phyloP scores from a whole-genome alignment of 495 filamentous ascomycete species.

The Eremomyces bilateralis region DNA sequence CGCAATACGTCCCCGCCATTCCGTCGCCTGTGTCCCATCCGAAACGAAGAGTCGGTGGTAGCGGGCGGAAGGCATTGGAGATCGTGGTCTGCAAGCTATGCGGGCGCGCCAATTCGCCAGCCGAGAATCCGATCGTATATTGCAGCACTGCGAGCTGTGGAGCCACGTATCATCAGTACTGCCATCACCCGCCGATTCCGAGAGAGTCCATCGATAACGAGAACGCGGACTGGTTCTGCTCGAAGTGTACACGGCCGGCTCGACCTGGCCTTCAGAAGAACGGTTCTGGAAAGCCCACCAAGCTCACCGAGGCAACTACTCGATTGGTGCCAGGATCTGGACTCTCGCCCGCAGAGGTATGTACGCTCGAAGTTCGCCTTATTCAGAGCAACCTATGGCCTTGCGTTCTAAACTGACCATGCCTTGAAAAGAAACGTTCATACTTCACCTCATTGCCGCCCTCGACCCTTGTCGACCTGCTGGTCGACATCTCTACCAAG shows the following conservation, averaged over 20 bases:
- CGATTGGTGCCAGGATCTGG: too few relatives aligned
- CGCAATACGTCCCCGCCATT: conserved; percentile 40
- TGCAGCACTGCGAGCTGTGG: conserved; percentile 93
- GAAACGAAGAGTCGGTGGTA: conserved; percentile 12
- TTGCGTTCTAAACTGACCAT: background rate
- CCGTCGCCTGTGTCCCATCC: conserved; percentile 15
- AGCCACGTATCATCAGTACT: conserved; percentile 71
- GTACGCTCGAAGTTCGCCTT: too few relatives aligned
- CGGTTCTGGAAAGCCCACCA: too few relatives aligned
- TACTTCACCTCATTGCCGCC: conserved; percentile 26
- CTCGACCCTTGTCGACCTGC: conserved; percentile 23
- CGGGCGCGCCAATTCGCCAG: conserved; percentile 50
- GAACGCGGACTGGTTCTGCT: conserved; percentile 61
- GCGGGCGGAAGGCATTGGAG: conserved; percentile 7
- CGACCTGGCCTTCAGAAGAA: too few relatives aligned
- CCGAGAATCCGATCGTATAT: conserved; percentile 74
- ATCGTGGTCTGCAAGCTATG: conserved; percentile 67
- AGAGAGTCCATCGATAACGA: conserved; percentile 43
- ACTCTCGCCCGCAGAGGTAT: too few relatives aligned
- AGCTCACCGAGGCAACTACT: too few relatives aligned
- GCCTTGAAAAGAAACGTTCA: conserved; percentile 20
- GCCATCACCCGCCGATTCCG: conserved; percentile 65
- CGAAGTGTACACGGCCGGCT: conserved; percentile 31
- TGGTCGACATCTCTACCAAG: conserved; percentile 22
- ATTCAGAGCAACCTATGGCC: too few relatives aligned